Evolutionary conservation across 768 basidiomycete genomes (phyloP), one percentile per base, ranked within the genome.

Genomic region (Ramaria sp.): DNA sequence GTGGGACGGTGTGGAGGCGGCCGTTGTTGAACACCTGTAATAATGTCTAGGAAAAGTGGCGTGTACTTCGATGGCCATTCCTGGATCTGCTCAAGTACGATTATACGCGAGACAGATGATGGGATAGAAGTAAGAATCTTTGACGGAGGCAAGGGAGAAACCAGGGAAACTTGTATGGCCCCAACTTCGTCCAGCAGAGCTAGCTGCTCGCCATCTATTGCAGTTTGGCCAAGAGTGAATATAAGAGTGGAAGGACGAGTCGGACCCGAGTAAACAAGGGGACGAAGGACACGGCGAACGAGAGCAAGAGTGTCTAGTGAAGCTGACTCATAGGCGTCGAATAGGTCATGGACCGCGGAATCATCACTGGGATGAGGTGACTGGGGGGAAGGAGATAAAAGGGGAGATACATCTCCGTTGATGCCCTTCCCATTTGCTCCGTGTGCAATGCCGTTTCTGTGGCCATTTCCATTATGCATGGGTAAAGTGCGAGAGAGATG

Each of bases 41-140:
- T 76, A 24, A 92, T 71, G 32, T 94, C 91, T 49, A 96, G 77
- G 66, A 86, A 95, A 3, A 95, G 69, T 0, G 90, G 87, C 0
- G 87, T 83, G 86, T 88, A 94, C 66, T 88, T 88, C 37, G 81
- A 82, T n/a, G 77, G 75, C 78, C 85, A 88, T 59, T 70, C 73
- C 61, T 76, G 75, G 6, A 86, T 71, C 65, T 93, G 90, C 64
- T 95, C 93, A 10, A 94, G 75, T 16, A 94, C 83, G 56, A 94
- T 70, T 52, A 95, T 77, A 20, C 78, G 81, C 15, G 74, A 76
- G 27, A 76, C 78, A 1, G 82, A 80, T 0, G 70, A 57, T 10
- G 90, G 83, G 32, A 95, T 76, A 34, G 71, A 73, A 37, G 65
- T 67, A 43, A 82, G 68, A 32, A 95, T 70, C 28, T 71, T 72